Base-by-base conservation (phyloP, 2,329 filamentous ascomycete genomes). In the Penicillium polonicum region DNA sequence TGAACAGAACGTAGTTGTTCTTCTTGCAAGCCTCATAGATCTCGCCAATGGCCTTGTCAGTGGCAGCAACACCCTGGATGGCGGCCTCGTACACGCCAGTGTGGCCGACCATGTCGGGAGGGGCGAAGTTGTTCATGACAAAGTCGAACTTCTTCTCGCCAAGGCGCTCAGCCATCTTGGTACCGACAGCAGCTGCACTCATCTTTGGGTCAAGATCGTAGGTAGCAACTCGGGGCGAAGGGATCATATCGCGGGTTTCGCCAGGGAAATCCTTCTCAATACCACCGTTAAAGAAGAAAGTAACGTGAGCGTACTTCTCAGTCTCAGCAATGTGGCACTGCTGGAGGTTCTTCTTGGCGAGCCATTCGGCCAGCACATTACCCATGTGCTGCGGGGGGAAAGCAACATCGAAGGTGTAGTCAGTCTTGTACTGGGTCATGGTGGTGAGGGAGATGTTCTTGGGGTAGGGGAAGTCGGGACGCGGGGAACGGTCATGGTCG, bases 61-160 rank as follows among this genome's bases (percentile, higher is more conserved):
- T 99, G 65, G 93, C 88, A 66, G 87, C 83, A 67, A 89, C 88
- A 68, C 88, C 94, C 71, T 94, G 74, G 62, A 99, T 88, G 57
- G 94, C 94, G 31, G 94, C 93, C 69, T 97, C 88, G 79, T 97
- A 97, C 60, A 96, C 92, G 73, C 94, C 94, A 12, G 94, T 99
- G 82, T 99, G 94, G 67, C 94, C 94, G 65, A 99, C 94, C 94
- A 99, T 99, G 80, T 99, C 94, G 19, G 94, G 94, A 42, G 94
- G 94, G 42, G 94, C 94, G 78, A 99, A 97, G 86, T 99, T 99
- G 87, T 97, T 97, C 94, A 99, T 99, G 77, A 99, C 83, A 73
- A 99, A 97, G 72, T 94, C 92, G 79, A 92, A 97, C 73, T 90
- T 87, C 72, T 88, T 86, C 76, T 95, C 91, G 27, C 77, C 85